Conservation (phyloP, 768 basidiomycete genomes). For the Boletus rubescentipes region DNA sequence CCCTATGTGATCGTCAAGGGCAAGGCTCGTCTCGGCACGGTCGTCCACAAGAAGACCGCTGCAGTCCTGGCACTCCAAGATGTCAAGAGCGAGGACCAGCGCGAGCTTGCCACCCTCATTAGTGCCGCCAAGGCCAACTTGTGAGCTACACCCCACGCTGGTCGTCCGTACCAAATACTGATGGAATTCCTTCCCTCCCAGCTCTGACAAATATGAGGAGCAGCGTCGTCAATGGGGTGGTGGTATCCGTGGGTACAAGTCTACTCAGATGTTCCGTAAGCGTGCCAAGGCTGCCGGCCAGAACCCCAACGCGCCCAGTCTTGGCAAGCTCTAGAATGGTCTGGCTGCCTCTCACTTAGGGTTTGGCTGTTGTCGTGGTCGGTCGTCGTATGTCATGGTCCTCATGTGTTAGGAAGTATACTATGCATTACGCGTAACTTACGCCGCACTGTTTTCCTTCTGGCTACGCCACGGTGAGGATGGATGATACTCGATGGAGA, state of each 20-base stretch:
- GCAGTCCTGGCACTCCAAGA: slow-evolving; percentile 91
- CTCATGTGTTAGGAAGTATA: slow-evolving; percentile 19
- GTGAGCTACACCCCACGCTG: slow-evolving; percentile 45
- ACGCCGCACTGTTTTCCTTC: neutral
- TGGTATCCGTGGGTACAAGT: slow-evolving; percentile 94
- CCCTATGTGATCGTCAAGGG: slow-evolving; percentile 98
- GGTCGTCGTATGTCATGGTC: slow-evolving; percentile 14
- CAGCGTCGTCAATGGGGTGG: slow-evolving; percentile 93
- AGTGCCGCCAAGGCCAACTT: slow-evolving; percentile 97
- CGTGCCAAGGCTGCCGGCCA: slow-evolving; percentile 90
- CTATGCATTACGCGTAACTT: no score
- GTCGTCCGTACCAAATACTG: neutral
- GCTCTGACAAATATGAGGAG: slow-evolving; percentile 93
- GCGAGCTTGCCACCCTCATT: slow-evolving; percentile 89
- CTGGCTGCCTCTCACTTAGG: neutral
- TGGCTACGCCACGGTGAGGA: slow-evolving; percentile 4
- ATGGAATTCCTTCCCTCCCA: slow-evolving; percentile 25
- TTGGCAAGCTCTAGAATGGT: slow-evolving; percentile 62
- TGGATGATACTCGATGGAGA: neutral
- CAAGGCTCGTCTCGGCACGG: slow-evolving; percentile 96
- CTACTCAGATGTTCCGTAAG: slow-evolving; percentile 89
- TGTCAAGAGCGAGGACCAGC: slow-evolving; percentile 90
- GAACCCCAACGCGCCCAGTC: slow-evolving; percentile 50
- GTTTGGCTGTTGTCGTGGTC: slow-evolving; percentile 1
- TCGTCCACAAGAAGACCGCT: slow-evolving; percentile 98